A percentile compares a stretch with the other conserved stretches of the same genome.
Evolutionary conservation across 805 yeast species (phyloP).

Genomic region (Lachancea thermotolerans): DNA sequence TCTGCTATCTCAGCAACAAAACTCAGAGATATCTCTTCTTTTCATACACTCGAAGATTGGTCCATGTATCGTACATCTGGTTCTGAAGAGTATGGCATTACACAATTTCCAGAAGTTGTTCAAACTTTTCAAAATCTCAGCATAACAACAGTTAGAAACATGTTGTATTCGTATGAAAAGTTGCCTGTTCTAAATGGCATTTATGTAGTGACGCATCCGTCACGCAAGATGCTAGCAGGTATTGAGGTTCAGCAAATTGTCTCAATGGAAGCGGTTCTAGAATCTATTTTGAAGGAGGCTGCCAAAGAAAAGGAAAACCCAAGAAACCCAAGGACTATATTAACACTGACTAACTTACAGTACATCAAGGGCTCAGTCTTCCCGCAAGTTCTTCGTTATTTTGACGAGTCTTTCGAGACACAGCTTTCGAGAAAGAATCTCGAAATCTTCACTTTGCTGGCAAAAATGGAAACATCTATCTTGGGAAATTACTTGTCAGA

Average conservation of each 20-base stretch:
- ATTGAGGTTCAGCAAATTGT: slow-evolving; percentile 37
- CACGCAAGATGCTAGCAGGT: slow-evolving; percentile 33
- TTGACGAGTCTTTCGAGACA: slow-evolving; percentile 45
- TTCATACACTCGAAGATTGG: slow-evolving; percentile 38
- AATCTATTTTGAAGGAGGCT: slow-evolving; percentile 37
- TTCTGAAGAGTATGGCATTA: slow-evolving; percentile 31
- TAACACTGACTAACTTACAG: slow-evolving; percentile 49
- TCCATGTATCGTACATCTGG: slow-evolving; percentile 23
- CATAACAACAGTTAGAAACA: slow-evolving; percentile 29
- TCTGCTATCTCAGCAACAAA: slow-evolving; percentile 45
- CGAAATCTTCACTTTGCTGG: slow-evolving; percentile 40
- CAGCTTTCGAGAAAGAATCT: slow-evolving; percentile 37
- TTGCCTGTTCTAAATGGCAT: slow-evolving; percentile 33
- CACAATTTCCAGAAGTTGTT: slow-evolving; percentile 34
- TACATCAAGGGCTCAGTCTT: slow-evolving; percentile 40
- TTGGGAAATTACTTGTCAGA: slow-evolving; percentile 48
- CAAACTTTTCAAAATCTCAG: slow-evolving; percentile 30
- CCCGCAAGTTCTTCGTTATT: slow-evolving; percentile 42
- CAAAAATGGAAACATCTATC: slow-evolving; percentile 45
- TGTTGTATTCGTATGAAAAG: slow-evolving; percentile 30
- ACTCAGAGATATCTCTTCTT: slow-evolving; percentile 42
- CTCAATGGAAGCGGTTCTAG: slow-evolving; percentile 41
- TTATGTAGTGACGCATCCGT: slow-evolving; percentile 33
- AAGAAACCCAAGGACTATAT: slow-evolving; percentile 40
- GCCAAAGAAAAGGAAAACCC: slow-evolving; percentile 35